Percentiles rank a stretch among this genome's conserved stretches.
Conservation (phyloP, 129 eudicot genomes). For the Cynara cardunculus region DNA sequence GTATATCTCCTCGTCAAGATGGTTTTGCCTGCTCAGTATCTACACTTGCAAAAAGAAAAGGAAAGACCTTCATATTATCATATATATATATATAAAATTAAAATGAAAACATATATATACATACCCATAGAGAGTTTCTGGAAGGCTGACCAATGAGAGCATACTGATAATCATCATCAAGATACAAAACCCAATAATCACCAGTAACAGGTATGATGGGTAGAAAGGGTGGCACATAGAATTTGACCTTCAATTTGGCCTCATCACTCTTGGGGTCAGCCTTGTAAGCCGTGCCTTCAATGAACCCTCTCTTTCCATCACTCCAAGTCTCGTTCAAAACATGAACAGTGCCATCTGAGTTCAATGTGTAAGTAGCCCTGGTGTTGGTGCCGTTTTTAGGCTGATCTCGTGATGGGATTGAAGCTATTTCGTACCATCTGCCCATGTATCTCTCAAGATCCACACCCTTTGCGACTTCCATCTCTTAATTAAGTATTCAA, state of each 20-base stretch:
- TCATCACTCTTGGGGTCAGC: slow-evolving; percentile 78
- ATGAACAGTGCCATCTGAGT: slow-evolving; percentile 58
- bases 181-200: slow-evolving; percentile 75
- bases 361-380: slow-evolving; percentile 76
- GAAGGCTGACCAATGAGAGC: slow-evolving; percentile 82
- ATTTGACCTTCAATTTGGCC: slow-evolving; percentile 84
- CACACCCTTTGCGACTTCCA: slow-evolving; percentile 70
- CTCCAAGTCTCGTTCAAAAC: slow-evolving; percentile 87
- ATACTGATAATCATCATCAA: slow-evolving; percentile 68
- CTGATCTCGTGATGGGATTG: slow-evolving; percentile 63
- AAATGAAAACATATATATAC: background rate
- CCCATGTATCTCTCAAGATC: slow-evolving; percentile 77
- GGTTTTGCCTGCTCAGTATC: slow-evolving; percentile 64
- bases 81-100: background rate
- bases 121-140: slow-evolving; percentile 56
- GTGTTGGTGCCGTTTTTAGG: slow-evolving; percentile 69
- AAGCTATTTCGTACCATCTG: slow-evolving; percentile 93
- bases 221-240: slow-evolving; percentile 87
- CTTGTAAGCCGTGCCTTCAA: slow-evolving; percentile 79
- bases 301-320: slow-evolving; percentile 66
- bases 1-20: slow-evolving; percentile 60
- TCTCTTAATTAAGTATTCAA: slow-evolving; percentile 24
- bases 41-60: slow-evolving; percentile 6
- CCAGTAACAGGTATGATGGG: slow-evolving; percentile 83
- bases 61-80: background rate